Evolutionary conservation across 148 eudicot species (phyloP).

Genomic region (Nepenthes gracilis): DNA sequence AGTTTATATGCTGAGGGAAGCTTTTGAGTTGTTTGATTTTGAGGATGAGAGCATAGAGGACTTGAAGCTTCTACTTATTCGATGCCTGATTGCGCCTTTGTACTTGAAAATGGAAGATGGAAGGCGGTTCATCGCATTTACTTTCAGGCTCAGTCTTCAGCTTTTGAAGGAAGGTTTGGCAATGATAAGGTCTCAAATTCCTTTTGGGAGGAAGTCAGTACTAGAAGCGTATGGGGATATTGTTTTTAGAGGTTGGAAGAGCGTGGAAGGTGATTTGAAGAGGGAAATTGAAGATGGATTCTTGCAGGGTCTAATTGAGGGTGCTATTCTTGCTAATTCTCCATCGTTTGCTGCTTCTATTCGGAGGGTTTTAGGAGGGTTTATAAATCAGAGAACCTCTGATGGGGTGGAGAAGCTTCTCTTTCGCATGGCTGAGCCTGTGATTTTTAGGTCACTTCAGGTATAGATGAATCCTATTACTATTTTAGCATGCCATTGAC

Average conservation of each 20-base stretch:
- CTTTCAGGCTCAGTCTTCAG: constrained; percentile 61
- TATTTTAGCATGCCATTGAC: not conserved
- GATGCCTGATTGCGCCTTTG: constrained; percentile 72
- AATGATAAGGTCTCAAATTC: constrained; percentile 76
- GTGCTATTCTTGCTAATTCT: constrained; percentile 50
- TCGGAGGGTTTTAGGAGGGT: constrained; percentile 68
- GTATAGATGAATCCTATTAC: constrained; percentile 14
- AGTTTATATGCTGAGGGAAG: constrained; percentile 63
- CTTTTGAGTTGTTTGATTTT: constrained; percentile 71
- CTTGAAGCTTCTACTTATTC: constrained; percentile 49
- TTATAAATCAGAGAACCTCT: constrained; percentile 56
- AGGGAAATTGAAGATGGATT: constrained; percentile 71
- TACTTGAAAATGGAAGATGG: constrained; percentile 86
- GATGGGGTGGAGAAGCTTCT: constrained; percentile 84
- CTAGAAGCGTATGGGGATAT: constrained; percentile 82
- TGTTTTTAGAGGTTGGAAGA: constrained; percentile 79
- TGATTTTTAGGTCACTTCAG: constrained; percentile 85
- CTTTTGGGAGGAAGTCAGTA: constrained; percentile 71
- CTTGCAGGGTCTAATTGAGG: constrained; percentile 70
- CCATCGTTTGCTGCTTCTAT: constrained; percentile 53
- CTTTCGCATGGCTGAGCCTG: constrained; percentile 81
- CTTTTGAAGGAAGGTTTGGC: constrained; percentile 63
- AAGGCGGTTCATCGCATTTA: constrained; percentile 61
- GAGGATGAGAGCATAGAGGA: constrained; percentile 96
- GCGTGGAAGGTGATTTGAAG: constrained; percentile 38